Base-by-base conservation (phyloP, 768 basidiomycete species). In the Heimioporus sp. region DNA sequence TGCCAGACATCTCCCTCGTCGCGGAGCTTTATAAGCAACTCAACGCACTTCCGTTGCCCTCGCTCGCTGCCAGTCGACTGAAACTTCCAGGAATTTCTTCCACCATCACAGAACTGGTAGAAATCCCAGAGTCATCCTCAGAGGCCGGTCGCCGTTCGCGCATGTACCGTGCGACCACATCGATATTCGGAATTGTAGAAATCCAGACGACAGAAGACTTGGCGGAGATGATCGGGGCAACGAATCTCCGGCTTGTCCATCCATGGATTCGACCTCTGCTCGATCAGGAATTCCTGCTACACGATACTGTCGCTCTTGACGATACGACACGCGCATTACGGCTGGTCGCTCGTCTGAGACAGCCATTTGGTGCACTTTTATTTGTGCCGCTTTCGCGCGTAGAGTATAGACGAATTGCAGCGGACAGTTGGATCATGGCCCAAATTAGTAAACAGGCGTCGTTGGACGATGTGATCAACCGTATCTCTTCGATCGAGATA, bases 331-430 rank as follows among this genome's bases (percentile, higher is more conserved):
- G 28, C 10, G 48, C 48, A 9, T 40, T 54, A 2, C 43, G 45
- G n/a, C 32, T 54, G 15, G 34, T 46, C 6, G 53, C 21, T 20
- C 53, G 53, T 17, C 40, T 54, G 12, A 15, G 34, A 20, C 48
- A 54, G 30, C 51, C 38, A 8, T 52, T 52, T 42, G 40, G 51
- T 2, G 41, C 51, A 15, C 40, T 52, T 10, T 30, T 54, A 30
- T 19, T 54, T 1, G 49, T 10, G 16, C 35, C 34, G 30, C 17
- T 54, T 28, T 54, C 48, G 20, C 45, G 54, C 15, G 32, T 43
- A 10, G 42, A 35, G 15, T 39, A 48, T 20, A 45, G 21, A 21
- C 43, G 43, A 5, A 44, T 54, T 34, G 48, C 44, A 13, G 32
- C 53, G 34, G 53, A 45, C 28, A 7, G 35, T 17, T 42, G 46